phyloP scores from a whole-genome alignment of 176 grass and related monocot species.

The Dendrocalamus sinicus region DNA sequence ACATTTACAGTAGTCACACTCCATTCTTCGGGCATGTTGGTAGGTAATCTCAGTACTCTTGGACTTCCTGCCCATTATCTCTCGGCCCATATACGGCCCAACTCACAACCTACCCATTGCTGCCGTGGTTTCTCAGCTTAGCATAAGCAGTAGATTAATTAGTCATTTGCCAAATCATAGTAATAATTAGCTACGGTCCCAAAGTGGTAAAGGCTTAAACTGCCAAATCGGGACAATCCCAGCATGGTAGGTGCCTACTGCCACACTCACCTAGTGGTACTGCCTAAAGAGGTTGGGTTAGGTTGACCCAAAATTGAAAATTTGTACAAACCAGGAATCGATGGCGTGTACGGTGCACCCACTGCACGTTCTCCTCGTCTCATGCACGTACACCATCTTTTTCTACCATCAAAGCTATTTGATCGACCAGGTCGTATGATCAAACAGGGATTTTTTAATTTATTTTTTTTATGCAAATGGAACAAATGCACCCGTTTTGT shows the following conservation, averaged over 20 bases:
- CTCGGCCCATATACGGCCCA: no score
- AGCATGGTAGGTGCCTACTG: not conserved
- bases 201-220: not conserved
- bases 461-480: no score
- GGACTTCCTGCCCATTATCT: not conserved
- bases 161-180: not conserved
- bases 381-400: not conserved
- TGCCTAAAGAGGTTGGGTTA: not conserved
- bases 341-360: not conserved
- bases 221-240: conserved; percentile 24
- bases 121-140: not conserved
- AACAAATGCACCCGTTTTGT: not conserved
- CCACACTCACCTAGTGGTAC: not conserved
- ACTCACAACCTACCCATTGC: not conserved
- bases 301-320: not conserved
- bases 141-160: not conserved
- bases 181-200: not conserved
- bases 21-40: not conserved
- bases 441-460: not conserved
- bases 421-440: not conserved
- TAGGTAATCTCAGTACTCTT: not conserved
- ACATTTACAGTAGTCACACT: not conserved
- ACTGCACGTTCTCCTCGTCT: not conserved
- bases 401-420: not conserved
- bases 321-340: not conserved